Base-by-base conservation (phyloP, 1,139 yeast species). In the Nadsonia commutata region DNA sequence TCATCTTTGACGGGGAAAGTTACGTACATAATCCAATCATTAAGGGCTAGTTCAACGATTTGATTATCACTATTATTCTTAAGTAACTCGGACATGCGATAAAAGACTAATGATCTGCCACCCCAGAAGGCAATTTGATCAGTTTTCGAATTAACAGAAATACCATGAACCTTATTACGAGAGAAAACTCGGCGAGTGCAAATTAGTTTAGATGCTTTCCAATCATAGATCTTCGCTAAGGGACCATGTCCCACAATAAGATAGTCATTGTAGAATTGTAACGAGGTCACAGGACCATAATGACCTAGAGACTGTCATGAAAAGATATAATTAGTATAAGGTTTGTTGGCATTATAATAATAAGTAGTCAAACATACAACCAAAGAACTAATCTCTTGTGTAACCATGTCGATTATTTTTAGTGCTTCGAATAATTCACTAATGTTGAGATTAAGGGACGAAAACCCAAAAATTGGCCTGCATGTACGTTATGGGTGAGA, bases 241-340 rank as follows among this genome's bases (percentile, higher is more conserved):
- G 93, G 81, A 0, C 98, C 97, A 50, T 77, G 75, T 0, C 94
- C 95, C 2, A 76, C 79, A n/a, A 76, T 59, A 0, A 83, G 57
- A 23, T 56, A 53, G 3, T 63, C 51, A 1, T 56, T 44, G 44
- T 57, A 39, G 44, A 80, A 71, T 48, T 67, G 70, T 38, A 84
- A 64, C 3, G 80, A 72, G 1, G 93, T 77, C 0, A 83, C 77
- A 0, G 95, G 93, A 0, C 95, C 95, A 56, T 74, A 70, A 52
- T 80, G 33, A 13, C 16, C 16, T 9, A 27, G 13, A 27, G 33
- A 9, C 33, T 27, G 23, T 21, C 23, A 21, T 11, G 33, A 11
- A 4, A 27, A 8, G n/a, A 9, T 4, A 9, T 7, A 27, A 16
- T 27, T 27, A 27, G 33, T 9, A 27, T 6, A 27, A 4, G 13